Evolutionary conservation across 2,329 filamentous ascomycete species (phyloP).

Genomic region (Cercospora brassicicola): DNA sequence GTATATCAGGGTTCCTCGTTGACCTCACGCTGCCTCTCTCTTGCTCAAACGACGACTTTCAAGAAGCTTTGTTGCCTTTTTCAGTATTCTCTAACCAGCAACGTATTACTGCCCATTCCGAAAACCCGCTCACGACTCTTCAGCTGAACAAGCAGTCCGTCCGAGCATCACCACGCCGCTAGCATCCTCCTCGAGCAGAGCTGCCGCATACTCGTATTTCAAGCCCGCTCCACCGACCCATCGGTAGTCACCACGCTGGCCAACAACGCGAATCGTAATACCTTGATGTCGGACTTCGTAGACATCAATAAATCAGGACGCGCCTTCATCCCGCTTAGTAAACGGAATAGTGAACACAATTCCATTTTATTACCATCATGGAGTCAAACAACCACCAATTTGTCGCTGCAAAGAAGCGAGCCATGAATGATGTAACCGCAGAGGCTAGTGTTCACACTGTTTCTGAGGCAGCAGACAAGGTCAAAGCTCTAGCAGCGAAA

Average conservation of each 20-base stretch:
- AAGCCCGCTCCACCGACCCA: constrained; percentile 4
- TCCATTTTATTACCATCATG: constrained; percentile 48
- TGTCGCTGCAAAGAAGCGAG: constrained; percentile 41
- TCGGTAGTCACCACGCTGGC: constrained; percentile 13
- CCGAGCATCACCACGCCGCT: not conserved
- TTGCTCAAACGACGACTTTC: not conserved
- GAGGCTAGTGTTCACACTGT: constrained; percentile 15
- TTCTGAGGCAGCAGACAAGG: constrained; percentile 19
- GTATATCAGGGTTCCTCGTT: constrained; percentile 15
- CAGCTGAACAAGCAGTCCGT: not conserved
- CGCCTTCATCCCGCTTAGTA: constrained; percentile 48
- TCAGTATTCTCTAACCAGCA: not conserved
- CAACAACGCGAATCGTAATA: constrained; percentile 15
- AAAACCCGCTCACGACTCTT: not conserved
- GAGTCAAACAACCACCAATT: constrained; percentile 38
- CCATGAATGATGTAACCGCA: constrained; percentile 37
- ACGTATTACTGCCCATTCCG: not conserved
- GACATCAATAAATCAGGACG: constrained; percentile 49
- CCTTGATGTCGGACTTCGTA: constrained; percentile 40
- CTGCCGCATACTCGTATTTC: constrained; percentile 19
- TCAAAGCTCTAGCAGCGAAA: constrained; percentile 12
- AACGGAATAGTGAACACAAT: constrained; percentile 40
- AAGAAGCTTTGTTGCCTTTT: constrained; percentile 2
- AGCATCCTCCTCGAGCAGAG: constrained; percentile 7
- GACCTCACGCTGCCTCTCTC: constrained; percentile 9